Evolutionary conservation across 129 eudicot species (phyloP).

Genomic region (Flaveria linearis): DNA sequence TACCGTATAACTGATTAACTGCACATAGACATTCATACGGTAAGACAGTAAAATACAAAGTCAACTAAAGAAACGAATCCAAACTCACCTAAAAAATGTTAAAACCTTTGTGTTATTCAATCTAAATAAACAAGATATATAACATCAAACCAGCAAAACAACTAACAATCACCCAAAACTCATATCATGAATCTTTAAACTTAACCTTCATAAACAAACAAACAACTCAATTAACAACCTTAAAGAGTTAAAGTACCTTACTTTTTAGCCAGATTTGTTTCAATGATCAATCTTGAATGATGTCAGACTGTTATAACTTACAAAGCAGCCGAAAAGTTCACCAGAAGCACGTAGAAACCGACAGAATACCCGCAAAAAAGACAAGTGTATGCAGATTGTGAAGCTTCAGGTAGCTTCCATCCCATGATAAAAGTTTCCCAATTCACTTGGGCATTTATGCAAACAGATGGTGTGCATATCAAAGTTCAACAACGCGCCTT

Average conservation of each 20-base stretch:
- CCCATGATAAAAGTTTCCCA: constrained; percentile 22
- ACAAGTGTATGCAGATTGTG: constrained; percentile 26
- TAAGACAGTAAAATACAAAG: no score
- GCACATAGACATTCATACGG: no score
- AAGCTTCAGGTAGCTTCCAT: constrained; percentile 41
- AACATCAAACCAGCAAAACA: not conserved
- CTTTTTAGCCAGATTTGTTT: constrained; percentile 25
- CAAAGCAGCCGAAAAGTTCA: constrained; percentile 16
- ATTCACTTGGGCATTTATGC: constrained; percentile 30
- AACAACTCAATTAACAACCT: not conserved
- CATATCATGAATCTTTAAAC: not conserved
- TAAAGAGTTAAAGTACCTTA: constrained; percentile 23
- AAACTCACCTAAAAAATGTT: no score
- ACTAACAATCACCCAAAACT: constrained; percentile 16
- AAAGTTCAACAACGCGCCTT: constrained; percentile 12
- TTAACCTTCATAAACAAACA: constrained; percentile 1
- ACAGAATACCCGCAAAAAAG: not conserved
- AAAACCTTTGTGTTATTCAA: not conserved
- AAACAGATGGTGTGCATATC: constrained; percentile 35
- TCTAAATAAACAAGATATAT: not conserved
- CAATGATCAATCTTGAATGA: constrained; percentile 27
- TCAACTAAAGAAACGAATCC: no score
- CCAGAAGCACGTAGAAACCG: constrained; percentile 20
- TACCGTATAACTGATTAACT: no score
- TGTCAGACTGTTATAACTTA: constrained; percentile 22